phyloP scores from a whole-genome alignment of 345 rosid species.

The Linum lewisii region DNA sequence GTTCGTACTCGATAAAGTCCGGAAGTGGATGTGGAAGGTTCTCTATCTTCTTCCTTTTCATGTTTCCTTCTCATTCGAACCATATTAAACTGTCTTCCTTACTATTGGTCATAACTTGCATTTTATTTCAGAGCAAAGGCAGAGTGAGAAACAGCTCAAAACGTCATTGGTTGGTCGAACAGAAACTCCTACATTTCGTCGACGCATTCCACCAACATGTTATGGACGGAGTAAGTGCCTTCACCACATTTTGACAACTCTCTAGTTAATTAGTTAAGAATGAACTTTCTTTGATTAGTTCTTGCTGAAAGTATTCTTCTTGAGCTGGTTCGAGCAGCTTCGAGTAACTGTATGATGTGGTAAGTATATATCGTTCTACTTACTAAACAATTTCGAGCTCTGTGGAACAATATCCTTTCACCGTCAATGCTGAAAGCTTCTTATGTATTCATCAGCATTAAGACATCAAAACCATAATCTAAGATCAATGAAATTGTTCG shows the following conservation, averaged over 20 bases:
- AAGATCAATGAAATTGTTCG: too few relatives aligned
- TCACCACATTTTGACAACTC: slow-evolving; percentile 5
- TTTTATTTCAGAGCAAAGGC: slow-evolving; percentile 59
- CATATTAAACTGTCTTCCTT: neutral
- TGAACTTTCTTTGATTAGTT: too few relatives aligned
- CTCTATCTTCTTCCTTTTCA: slow-evolving; percentile 1
- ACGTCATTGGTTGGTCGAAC: slow-evolving; percentile 87
- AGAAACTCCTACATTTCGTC: slow-evolving; percentile 95
- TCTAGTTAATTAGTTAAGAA: neutral
- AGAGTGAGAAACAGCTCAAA: slow-evolving; percentile 42
- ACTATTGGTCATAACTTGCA: neutral
- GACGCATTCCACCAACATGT: slow-evolving; percentile 99
- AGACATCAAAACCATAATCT: too few relatives aligned
- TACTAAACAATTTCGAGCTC: too few relatives aligned
- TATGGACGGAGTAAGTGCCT: slow-evolving; percentile 85
- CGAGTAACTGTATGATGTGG: too few relatives aligned
- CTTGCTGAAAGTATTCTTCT: too few relatives aligned
- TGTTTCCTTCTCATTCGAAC: neutral
- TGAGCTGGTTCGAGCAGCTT: too few relatives aligned
- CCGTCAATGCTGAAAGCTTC: too few relatives aligned
- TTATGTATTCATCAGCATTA: too few relatives aligned
- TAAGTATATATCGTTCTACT: too few relatives aligned
- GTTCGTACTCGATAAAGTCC: slow-evolving; percentile 89
- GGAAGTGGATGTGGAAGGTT: slow-evolving; percentile 99
- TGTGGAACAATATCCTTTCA: too few relatives aligned